A percentile compares a stretch with the other conserved stretches of the same genome.
phyloP scores from a whole-genome alignment of 768 basidiomycete species.

The Lentinula detonsa region DNA sequence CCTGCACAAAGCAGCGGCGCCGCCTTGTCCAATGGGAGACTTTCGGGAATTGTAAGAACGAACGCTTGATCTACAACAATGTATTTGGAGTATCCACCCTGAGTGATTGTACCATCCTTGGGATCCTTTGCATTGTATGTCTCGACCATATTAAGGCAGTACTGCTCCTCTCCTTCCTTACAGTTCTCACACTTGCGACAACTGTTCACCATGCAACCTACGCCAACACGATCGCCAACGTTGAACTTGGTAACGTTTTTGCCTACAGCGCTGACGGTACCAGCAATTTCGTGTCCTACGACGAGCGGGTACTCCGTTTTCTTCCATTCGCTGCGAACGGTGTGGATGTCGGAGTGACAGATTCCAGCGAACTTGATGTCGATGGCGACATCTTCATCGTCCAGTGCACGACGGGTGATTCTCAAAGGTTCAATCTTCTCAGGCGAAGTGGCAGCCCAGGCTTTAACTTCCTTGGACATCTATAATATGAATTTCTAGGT shows the following conservation, averaged over 20 bases:
- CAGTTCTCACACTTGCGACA: conserved; percentile 46
- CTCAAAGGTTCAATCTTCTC: not conserved
- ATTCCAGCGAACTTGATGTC: conserved; percentile 45
- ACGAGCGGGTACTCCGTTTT: conserved; percentile 24
- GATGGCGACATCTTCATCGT: conserved; percentile 51
- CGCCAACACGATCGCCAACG: conserved; percentile 51
- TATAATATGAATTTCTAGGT: not conserved
- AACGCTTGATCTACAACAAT: conserved; percentile 45
- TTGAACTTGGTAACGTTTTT: conserved; percentile 48
- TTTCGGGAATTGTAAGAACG: conserved; percentile 54
- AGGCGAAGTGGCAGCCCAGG: not conserved
- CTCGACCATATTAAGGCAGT: conserved; percentile 20
- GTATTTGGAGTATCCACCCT: conserved; percentile 44
- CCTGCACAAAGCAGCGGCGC: conserved; percentile 65
- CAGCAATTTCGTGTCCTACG: conserved; percentile 52
- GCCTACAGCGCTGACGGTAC: conserved; percentile 46
- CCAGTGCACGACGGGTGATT: conserved; percentile 16
- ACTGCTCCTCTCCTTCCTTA: conserved; percentile 47
- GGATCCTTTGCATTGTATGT: conserved; percentile 39
- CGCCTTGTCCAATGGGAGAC: conserved; percentile 42
- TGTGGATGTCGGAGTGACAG: conserved; percentile 47
- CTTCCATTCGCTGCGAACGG: conserved; percentile 32
- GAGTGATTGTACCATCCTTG: conserved; percentile 31
- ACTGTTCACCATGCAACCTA: conserved; percentile 44
- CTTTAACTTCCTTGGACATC: not conserved